These are phyloP conservation scores for Tardiomyces depauwii DNA, from an alignment of 1,139 yeast genomes.

Conservation along the genomic window DNA sequence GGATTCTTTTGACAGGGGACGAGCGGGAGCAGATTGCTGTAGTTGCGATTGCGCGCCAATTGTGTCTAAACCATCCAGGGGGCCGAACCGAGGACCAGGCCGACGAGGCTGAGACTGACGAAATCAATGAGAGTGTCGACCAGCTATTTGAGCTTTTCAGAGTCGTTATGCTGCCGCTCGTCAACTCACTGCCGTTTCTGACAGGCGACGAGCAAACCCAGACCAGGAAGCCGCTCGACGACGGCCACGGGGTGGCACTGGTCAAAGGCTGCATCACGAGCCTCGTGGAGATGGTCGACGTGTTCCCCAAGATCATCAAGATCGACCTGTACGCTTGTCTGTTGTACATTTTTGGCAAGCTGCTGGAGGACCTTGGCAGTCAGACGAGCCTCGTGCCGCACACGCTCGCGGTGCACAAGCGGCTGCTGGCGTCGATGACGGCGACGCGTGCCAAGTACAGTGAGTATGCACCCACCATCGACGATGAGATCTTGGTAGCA, in stretches of 20 bases:
- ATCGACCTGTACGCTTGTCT: conserved; percentile 62
- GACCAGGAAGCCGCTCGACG: conserved; percentile 2
- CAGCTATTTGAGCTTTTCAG: conserved; percentile 73
- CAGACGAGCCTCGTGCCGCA: conserved; percentile 18
- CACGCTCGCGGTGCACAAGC: conserved; percentile 22
- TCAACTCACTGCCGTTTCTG: conserved; percentile 49
- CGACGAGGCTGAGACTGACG: conserved; percentile 18
- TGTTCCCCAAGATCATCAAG: conserved; percentile 57
- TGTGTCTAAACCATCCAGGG: conserved; percentile 30
- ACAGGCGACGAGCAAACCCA: conserved; percentile 30
- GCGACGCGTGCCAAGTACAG: conserved; percentile 12
- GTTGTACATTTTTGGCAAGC: conserved; percentile 49
- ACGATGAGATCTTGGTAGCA: conserved; percentile 27
- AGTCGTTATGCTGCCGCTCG: conserved; percentile 56
- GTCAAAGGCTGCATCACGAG: conserved; percentile 41
- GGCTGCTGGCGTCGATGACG: conserved; percentile 21
- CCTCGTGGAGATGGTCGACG: conserved; percentile 49
- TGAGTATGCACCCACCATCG: conserved; percentile 24
- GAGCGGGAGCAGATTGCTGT: conserved; percentile 41
- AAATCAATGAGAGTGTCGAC: conserved; percentile 50
- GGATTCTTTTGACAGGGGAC: conserved; percentile 54
- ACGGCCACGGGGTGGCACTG: conserved; percentile 7
- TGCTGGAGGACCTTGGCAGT: conserved; percentile 36
- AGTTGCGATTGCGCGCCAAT: conserved; percentile 43
- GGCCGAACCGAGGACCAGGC: conserved; percentile 8